Evolutionary conservation across 805 yeast species (phyloP), one percentile per base, ranked within the genome.

Genomic region (Saccharomyces eubayanus): DNA sequence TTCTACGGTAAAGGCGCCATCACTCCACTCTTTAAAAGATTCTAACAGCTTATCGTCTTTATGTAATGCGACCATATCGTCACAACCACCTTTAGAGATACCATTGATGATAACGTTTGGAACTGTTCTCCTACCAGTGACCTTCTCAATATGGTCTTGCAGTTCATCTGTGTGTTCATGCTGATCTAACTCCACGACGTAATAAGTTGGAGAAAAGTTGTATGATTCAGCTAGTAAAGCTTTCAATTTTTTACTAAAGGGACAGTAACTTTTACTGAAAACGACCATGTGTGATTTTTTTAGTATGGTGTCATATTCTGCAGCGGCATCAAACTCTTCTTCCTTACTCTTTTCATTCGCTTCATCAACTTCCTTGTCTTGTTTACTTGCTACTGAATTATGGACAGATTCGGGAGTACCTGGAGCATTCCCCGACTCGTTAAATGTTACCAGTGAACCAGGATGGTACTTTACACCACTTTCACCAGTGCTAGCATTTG

Each of bases 101-200:
- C 87, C 85, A 53, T 83, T 85, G 52, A 92, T 79, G 52, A 89
- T 75, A 21, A 94, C 79, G 66, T 94, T 94, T 28, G 99, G 99
- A 12, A 94, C 99, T 0, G 98, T 92, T 29, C 72, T 72, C 61
- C 97, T 82, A 6, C 94, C 95, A 4, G 96, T 82, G 53, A 77
- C 69, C 50, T 77, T 74, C 16, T 77, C 85, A 51, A 94, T 76
- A 68, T 85, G 85, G 16, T 74, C 79, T 70, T 91, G 97, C 56
- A 94, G 76, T 57, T 79, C 85, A 2, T 72, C 68, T 1, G 97
- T 97, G 66, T 89, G 78, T 50, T 78, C 75, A 67, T 89, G 96
- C 62, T 76, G 77, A 70, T 92, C 97, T 51, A 92, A 75, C 66
- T 92, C 98, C 16, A 92, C 88, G 52, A 87, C 77, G 5, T 75